These are phyloP conservation scores for Marchantia polymorpha DNA, from an alignment of 225 moss, liverwort and hornwort species.

Conservation along the genomic window DNA sequence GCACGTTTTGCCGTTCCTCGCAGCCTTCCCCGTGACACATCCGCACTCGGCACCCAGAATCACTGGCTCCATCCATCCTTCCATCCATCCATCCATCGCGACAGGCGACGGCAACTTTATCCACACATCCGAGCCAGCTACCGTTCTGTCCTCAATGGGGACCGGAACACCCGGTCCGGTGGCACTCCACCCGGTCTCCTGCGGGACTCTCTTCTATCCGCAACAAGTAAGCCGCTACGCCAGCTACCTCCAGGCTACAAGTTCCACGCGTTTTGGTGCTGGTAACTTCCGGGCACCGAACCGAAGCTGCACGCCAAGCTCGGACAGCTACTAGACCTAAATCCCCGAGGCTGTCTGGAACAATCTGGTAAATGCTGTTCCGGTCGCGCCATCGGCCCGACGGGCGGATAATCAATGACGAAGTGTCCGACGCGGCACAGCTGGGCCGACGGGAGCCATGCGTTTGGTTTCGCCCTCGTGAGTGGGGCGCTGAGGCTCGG, in stretches of 20 bases:
- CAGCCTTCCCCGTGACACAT: neutral
- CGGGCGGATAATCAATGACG: neutral
- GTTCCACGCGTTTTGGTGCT: neutral
- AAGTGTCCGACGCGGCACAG: neutral
- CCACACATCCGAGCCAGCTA: neutral
- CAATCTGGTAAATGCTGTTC: neutral
- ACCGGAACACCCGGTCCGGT: no score
- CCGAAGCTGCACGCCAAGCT: neutral
- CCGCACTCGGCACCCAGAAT: neutral
- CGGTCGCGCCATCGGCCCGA: no score
- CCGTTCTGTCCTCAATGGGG: neutral
- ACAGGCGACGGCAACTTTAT: neutral
- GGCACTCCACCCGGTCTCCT: no score
- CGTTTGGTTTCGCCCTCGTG: neutral
- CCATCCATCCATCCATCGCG: neutral
- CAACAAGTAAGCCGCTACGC: neutral
- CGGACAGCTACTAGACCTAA: neutral
- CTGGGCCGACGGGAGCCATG: neutral
- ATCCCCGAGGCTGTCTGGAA: neutral
- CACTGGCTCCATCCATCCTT: neutral
- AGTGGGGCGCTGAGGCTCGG: neutral
- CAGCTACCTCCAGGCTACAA: neutral
- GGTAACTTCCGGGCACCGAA: neutral
- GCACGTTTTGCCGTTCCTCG: neutral
- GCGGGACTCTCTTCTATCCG: neutral